These are phyloP conservation scores for Nannochloropsis salina DNA, from an alignment of 108 stramenopile genomes.

Conservation along the genomic window DNA sequence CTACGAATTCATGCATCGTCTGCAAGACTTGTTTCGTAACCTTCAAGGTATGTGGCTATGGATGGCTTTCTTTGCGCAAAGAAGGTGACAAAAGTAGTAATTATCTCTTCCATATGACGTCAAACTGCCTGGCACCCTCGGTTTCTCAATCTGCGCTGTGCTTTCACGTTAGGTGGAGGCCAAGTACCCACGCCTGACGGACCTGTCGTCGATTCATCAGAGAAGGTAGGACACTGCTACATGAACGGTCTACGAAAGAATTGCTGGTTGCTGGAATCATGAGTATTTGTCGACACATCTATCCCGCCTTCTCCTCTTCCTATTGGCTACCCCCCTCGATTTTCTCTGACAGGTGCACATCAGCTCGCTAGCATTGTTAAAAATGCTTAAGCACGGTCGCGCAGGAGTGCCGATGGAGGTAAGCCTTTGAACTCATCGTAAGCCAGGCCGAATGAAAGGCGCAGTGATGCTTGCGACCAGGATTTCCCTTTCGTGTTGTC, in stretches of 20 bases:
- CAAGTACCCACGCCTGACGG: constrained; percentile 37
- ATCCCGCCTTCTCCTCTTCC: too few species aligned
- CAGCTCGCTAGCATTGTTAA: constrained; percentile 88
- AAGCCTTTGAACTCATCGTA: background rate
- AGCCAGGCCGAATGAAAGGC: too few species aligned
- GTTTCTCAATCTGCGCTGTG: too few species aligned
- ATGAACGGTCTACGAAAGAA: too few species aligned
- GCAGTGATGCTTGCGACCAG: background rate
- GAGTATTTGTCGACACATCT: too few species aligned
- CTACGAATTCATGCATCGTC: constrained; percentile 43
- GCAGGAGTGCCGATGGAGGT: constrained; percentile 99
- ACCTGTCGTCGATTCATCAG: constrained; percentile 46
- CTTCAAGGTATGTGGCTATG: constrained; percentile 22
- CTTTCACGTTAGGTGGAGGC: constrained; percentile 18
- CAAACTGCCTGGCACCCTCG: too few species aligned
- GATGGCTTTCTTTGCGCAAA: background rate
- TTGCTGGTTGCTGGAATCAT: too few species aligned
- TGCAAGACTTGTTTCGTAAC: constrained; percentile 45
- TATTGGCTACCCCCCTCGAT: constrained; percentile 30
- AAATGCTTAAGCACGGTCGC: constrained; percentile 99
- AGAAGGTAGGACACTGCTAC: constrained; percentile 13
- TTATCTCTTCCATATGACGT: too few species aligned
- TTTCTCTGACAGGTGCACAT: constrained; percentile 71
- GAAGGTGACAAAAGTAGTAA: too few species aligned
- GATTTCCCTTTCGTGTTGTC: constrained; percentile 20